These are phyloP conservation scores for Aureobasidium lini DNA, from an alignment of 2,329 filamentous ascomycete species.

Conservation along the genomic window DNA sequence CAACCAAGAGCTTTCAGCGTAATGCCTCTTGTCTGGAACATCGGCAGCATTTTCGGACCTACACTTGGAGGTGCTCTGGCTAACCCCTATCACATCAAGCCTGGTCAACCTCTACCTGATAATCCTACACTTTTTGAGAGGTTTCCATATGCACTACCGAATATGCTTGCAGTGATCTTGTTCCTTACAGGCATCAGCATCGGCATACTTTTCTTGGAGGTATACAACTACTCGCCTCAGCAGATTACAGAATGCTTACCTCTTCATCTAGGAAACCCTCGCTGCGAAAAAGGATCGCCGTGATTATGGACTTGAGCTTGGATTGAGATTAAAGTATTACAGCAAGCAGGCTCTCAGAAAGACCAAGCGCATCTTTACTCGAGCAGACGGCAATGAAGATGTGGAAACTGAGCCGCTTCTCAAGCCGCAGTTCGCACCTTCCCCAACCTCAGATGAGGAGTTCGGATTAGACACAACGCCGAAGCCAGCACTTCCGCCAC, in stretches of 20 bases:
- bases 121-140: slow-evolving; percentile 58
- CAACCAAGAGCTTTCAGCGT: slow-evolving; percentile 86
- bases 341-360: slow-evolving; percentile 17
- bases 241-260: background rate
- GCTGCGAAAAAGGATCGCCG: slow-evolving; percentile 58
- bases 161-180: slow-evolving; percentile 66
- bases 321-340: slow-evolving; percentile 50
- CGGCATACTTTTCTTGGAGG: slow-evolving; percentile 70
- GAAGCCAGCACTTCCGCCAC: slow-evolving; percentile 22
- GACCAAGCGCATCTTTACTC: background rate
- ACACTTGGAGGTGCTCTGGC: slow-evolving; percentile 81
- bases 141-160: slow-evolving; percentile 80
- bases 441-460: slow-evolving; percentile 11
- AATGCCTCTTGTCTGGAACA: slow-evolving; percentile 85
- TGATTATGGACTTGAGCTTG: slow-evolving; percentile 71
- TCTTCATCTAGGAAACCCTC: slow-evolving; percentile 60
- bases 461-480: background rate
- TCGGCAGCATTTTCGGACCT: slow-evolving; percentile 83
- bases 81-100: slow-evolving; percentile 68
- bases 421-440: background rate
- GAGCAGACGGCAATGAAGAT: background rate
- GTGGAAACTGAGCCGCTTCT: slow-evolving; percentile 15
- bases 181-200: slow-evolving; percentile 70
- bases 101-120: slow-evolving; percentile 50
- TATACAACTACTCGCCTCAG: slow-evolving; percentile 26